Percentiles rank a stretch among this genome's conserved stretches.
Evolutionary conservation across 2,329 filamentous ascomycete species (phyloP).

Genomic region (Achaetomium macrosporum): DNA sequence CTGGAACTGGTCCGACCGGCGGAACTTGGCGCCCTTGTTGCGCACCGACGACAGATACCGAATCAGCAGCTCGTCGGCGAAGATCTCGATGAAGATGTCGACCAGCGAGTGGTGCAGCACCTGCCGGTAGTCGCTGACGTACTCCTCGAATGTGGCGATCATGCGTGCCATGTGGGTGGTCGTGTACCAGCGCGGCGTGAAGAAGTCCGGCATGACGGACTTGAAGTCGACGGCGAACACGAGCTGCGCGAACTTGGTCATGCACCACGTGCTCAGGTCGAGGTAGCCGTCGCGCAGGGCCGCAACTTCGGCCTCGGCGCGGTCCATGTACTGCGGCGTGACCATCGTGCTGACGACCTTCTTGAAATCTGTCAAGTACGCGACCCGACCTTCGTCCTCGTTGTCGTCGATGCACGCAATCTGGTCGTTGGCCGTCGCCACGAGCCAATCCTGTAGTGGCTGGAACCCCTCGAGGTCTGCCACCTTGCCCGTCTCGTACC

Average conservation of each 20-base stretch:
- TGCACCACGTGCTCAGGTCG: conserved; percentile 89
- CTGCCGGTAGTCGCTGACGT: conserved; percentile 77
- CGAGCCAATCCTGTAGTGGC: conserved; percentile 87
- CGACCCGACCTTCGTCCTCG: conserved; percentile 65
- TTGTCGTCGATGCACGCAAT: conserved; percentile 97
- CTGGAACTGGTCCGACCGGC: conserved; percentile 76
- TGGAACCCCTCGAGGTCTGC: conserved; percentile 63
- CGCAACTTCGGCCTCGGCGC: conserved; percentile 66
- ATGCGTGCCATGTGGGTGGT: conserved; percentile 87
- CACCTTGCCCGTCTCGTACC: conserved; percentile 56
- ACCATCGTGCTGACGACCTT: conserved; percentile 77
- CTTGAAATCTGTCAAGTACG: conserved; percentile 82
- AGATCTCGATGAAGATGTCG: conserved; percentile 89
- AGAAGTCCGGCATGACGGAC: conserved; percentile 78
- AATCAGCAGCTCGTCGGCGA: conserved; percentile 84
- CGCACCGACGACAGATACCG: conserved; percentile 78
- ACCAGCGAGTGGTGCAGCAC: conserved; percentile 81
- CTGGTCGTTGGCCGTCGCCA: conserved; percentile 96
- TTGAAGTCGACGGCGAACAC: conserved; percentile 90
- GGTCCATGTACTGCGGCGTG: conserved; percentile 71
- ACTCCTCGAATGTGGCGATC: conserved; percentile 91
- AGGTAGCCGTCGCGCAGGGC: conserved; percentile 85
- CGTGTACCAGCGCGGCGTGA: conserved; percentile 84
- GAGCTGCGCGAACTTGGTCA: conserved; percentile 76
- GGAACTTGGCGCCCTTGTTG: conserved; percentile 88